Evolutionary conservation across 331 rosid species (phyloP), one percentile per base, ranked within the genome.

Genomic region (Rhamnella rubrinervis): DNA sequence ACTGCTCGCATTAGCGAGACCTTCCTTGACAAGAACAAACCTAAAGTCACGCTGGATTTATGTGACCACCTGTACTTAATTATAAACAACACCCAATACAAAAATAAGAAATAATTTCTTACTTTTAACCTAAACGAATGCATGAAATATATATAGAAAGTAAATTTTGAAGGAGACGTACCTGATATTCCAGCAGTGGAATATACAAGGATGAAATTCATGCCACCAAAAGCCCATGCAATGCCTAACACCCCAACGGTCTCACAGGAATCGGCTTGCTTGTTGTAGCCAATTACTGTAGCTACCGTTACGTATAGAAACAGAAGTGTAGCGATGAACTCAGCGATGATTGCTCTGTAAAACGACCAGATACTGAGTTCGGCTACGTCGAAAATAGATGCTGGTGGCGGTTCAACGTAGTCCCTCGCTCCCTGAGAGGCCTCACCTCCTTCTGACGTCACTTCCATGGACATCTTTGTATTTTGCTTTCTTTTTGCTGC

Each of bases 381-480:
- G 7, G 50, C 50, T 7, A 41, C 49, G 26, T 61, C 51, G 13
- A 38, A 18, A 61, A 61, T 46, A 3, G 66, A 51, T 61, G 51
- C 26, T 19, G 53, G 53, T 49, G 53, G 53, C 18, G 53, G 53
- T 6, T 49, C 6, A 49, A 49, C 53, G 6, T 39, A 61, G 66
- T 61, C 51, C 12, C 28, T 61, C 35, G 35, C 35, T 18, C 2
- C 65, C 5, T 41, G 66, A 49, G 58, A 19, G 7, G 65, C 66
- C 12, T 59, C 59, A 26, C 59, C 67, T 60, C 47, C 74, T 70
- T 60, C 66, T 19, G 25, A 28, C 2, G 35, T 60, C 75, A 70
- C 67, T 70, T 70, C 75, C 58, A 59, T 49, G 1, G 38, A 70
- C 67, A 59, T 59, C 47, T 49, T 10, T 49, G 13, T 26, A 17